Evolutionary conservation across 805 yeast genomes (phyloP), one percentile per base, ranked within the genome.

Genomic region (Metschnikowia similis): DNA sequence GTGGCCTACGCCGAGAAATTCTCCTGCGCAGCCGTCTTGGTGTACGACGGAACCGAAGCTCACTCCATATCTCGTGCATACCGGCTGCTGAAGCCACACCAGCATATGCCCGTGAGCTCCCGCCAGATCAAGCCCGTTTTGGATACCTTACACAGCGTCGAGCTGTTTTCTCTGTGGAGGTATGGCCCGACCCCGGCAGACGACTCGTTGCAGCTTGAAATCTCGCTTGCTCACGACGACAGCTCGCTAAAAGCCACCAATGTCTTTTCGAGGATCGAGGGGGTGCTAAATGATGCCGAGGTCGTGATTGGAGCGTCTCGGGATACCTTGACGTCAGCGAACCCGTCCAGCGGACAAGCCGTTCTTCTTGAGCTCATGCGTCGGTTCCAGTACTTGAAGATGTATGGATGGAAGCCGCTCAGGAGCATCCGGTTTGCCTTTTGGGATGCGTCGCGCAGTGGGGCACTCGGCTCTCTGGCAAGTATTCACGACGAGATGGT

Each of bases 391-490:
- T 57, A 61, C 45, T 60, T 73, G 48, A 57, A 56, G 14, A 53
- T 58, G 30, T 41, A 64, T 40, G 78, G 78, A 2, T 73, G 78
- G 78, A 67, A 64, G 51, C 78, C 78, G 1, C 57, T 72, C 32
- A 60, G 78, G 39, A 65, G 62, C 10, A 67, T 73, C 36, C 64
- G 67, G 46, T 71, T 73, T 56, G 63, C 72, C 2, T 69, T 74
- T 1, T 72, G 75, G 73, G 78, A 73, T 50, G 76, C 71, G 1
- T 57, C 69, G 7, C 61, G 62, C 29, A 61, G 62, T 43, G 73
- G 72, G 2, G 58, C 66, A 9, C 46, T 68, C 16, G 78, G 77
- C 1, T 56, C 72, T 0, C 59, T 56, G 41, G 49, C 55, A 4
- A 55, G 49, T 17, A 46, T 62, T 3, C 61, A 63, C 27, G 71